Evolutionary conservation across 2,329 filamentous ascomycete genomes (phyloP).

Genomic region (Sarocladium kiliense): DNA sequence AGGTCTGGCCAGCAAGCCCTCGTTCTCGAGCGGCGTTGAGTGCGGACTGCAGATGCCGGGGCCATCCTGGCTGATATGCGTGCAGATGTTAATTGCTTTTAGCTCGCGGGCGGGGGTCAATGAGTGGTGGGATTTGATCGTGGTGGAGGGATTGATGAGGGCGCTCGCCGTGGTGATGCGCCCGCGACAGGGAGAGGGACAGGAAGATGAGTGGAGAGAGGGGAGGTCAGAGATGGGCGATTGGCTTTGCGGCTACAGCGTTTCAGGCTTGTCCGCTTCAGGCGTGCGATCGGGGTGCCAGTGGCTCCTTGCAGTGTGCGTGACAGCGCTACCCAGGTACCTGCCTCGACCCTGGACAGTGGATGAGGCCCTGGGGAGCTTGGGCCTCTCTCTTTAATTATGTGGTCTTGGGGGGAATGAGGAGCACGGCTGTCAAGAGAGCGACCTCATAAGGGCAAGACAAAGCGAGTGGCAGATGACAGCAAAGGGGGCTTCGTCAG

Average conservation of each 20-base stretch:
- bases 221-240: neutral
- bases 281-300: neutral
- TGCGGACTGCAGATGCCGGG: neutral
- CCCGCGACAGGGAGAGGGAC: conserved; percentile 2
- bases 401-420: no score
- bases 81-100: neutral
- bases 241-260: conserved; percentile 5
- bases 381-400: neutral
- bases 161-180: conserved; percentile 8
- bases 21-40: neutral
- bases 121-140: neutral
- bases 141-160: conserved; percentile 2
- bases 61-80: neutral
- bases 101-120: neutral
- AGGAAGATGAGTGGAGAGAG: neutral
- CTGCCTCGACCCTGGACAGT: neutral
- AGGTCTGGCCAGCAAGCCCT: neutral
- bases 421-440: no score
- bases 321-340: no score
- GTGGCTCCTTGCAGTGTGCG: neutral
- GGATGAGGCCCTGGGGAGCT: neutral
- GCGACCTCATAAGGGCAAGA: no score
- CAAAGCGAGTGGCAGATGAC: no score
- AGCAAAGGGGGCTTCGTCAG: no score
- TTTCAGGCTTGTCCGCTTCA: conserved; percentile 4